Conservation (phyloP, 306 rosid species). For the Fagus crenata region DNA sequence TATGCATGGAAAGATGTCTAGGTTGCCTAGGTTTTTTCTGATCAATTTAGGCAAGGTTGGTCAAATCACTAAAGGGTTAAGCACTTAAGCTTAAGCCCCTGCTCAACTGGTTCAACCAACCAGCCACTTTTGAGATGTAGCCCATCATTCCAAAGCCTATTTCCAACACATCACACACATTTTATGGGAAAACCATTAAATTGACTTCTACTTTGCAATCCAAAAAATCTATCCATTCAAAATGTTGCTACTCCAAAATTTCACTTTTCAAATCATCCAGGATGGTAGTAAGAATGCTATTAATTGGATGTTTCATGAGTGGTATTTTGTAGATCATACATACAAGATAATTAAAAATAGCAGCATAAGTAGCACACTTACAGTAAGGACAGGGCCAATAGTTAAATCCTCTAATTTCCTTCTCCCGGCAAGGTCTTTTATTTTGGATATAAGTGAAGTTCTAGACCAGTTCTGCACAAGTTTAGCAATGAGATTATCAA, state of each 20-base stretch:
- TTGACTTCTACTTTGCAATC: background rate
- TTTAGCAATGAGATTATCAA: conserved; percentile 19
- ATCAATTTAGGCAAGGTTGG: too few relatives aligned
- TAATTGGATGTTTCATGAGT: background rate
- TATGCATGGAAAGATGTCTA: too few relatives aligned
- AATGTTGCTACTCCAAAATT: background rate
- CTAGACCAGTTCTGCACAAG: conserved; percentile 75
- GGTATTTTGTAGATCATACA: background rate
- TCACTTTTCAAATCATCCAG: background rate
- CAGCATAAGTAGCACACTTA: conserved; percentile 33
- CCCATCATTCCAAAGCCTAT: too few relatives aligned
- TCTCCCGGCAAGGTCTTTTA: conserved; percentile 79
- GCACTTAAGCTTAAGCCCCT: too few relatives aligned
- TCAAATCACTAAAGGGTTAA: too few relatives aligned
- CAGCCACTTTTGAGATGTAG: too few relatives aligned
- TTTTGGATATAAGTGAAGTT: conserved; percentile 67
- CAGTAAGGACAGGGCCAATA: conserved; percentile 89
- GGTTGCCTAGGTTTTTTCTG: too few relatives aligned
- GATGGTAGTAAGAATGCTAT: background rate
- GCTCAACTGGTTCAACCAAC: too few relatives aligned
- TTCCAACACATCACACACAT: too few relatives aligned
- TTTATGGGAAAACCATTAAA: background rate
- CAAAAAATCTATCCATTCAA: background rate
- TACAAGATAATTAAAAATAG: background rate
- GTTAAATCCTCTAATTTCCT: conserved; percentile 88